Conservation (phyloP, 169 alveolate species). For the Plasmodium malariae region DNA sequence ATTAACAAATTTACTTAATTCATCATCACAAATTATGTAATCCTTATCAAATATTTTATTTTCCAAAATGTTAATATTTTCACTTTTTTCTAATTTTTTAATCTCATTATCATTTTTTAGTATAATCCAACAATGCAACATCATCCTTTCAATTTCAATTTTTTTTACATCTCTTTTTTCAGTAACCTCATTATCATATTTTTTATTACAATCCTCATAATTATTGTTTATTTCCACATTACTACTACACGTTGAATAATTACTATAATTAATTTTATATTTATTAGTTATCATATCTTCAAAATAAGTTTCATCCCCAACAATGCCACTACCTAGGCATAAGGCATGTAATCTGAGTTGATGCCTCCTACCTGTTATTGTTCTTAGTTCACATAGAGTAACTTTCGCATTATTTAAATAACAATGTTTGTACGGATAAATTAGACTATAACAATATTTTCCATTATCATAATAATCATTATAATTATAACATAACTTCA, state of each 20-base stretch:
- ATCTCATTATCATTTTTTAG: slow-evolving; percentile 21
- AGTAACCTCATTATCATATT: background rate
- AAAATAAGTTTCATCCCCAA: slow-evolving; percentile 77
- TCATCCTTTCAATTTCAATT: slow-evolving; percentile 71
- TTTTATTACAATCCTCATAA: background rate
- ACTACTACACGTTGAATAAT: background rate
- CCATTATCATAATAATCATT: slow-evolving; percentile 72
- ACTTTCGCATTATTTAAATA: slow-evolving; percentile 66
- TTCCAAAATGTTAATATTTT: slow-evolving; percentile 54
- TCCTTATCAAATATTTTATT: slow-evolving; percentile 54
- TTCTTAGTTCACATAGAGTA: slow-evolving; percentile 70
- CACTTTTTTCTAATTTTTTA: slow-evolving; percentile 37
- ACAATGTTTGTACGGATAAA: slow-evolving; percentile 60
- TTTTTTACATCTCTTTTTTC: background rate
- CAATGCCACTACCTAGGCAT: slow-evolving; percentile 60
- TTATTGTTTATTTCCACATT: background rate
- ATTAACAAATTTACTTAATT: slow-evolving; percentile 60
- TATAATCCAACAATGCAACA: slow-evolving; percentile 75
- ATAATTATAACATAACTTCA: slow-evolving; percentile 71
- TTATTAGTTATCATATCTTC: slow-evolving; percentile 69
- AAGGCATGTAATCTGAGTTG: slow-evolving; percentile 68
- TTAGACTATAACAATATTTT: slow-evolving; percentile 70
- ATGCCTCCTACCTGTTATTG: slow-evolving; percentile 76
- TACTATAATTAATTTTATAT: slow-evolving; percentile 30
- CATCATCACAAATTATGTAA: slow-evolving; percentile 66